These are phyloP conservation scores for Byssothecium circinans DNA, from an alignment of 2,329 filamentous ascomycete species.

Conservation along the genomic window DNA sequence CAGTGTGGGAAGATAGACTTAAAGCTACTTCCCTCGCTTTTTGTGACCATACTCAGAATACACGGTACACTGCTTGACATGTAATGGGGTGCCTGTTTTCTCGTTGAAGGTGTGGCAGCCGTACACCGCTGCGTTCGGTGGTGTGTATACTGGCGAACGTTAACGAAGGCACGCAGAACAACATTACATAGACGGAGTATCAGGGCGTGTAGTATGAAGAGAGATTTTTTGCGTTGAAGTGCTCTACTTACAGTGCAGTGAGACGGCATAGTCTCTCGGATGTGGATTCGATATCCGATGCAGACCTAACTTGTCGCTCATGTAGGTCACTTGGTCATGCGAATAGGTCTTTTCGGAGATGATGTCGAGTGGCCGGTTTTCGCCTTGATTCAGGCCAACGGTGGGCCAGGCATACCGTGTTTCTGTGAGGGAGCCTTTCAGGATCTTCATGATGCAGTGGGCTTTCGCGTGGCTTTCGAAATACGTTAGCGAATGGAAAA, in stretches of 20 bases:
- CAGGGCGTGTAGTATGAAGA: not conserved
- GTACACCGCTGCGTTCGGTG: slow-evolving; percentile 80
- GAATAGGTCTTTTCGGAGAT: slow-evolving; percentile 69
- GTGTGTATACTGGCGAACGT: slow-evolving; percentile 67
- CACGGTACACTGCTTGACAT: slow-evolving; percentile 32
- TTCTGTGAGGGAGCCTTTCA: slow-evolving; percentile 77
- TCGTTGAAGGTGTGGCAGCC: slow-evolving; percentile 83
- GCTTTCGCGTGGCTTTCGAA: slow-evolving; percentile 61
- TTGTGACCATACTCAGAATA: slow-evolving; percentile 38
- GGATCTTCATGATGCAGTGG: slow-evolving; percentile 89
- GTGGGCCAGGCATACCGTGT: slow-evolving; percentile 76
- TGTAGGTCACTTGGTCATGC: slow-evolving; percentile 80
- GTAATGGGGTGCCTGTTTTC: slow-evolving; percentile 60
- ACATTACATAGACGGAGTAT: not conserved
- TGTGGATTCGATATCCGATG: slow-evolving; percentile 80
- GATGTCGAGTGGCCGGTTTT: slow-evolving; percentile 59
- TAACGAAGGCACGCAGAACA: too few species aligned
- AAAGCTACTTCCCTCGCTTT: slow-evolving; percentile 1
- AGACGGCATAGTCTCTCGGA: slow-evolving; percentile 73
- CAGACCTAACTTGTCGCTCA: slow-evolving; percentile 84
- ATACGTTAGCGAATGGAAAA: not conserved
- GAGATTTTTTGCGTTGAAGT: slow-evolving; percentile 63
- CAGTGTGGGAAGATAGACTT: not conserved
- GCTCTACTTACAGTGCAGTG: slow-evolving; percentile 72
- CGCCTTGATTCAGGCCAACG: slow-evolving; percentile 48